A percentile compares a stretch with the other conserved stretches of the same genome.
These are phyloP conservation scores for Suillus hirtellus DNA, from an alignment of 768 basidiomycete species.

Conservation along the genomic window DNA sequence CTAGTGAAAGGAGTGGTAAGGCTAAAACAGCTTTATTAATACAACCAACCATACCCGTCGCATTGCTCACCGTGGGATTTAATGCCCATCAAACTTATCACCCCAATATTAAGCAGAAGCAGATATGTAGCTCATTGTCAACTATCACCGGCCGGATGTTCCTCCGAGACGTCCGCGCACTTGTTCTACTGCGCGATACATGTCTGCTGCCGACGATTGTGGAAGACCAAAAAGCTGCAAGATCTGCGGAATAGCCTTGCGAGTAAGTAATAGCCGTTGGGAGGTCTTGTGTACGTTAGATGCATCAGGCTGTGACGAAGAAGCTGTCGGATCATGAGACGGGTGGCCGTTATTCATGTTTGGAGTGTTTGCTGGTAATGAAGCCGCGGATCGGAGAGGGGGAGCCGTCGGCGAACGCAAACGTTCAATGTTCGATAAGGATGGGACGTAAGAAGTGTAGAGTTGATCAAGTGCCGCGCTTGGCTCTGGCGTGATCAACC, in stretches of 20 bases:
- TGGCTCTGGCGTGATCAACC: slow-evolving; percentile 56
- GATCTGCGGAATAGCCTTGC: slow-evolving; percentile 55
- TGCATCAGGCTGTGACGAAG: slow-evolving; percentile 9
- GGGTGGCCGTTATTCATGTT: not conserved
- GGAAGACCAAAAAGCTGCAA: slow-evolving; percentile 47
- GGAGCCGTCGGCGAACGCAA: slow-evolving; percentile 13
- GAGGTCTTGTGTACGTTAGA: slow-evolving; percentile 9
- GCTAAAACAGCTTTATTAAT: slow-evolving; percentile 7
- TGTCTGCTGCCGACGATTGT: slow-evolving; percentile 44
- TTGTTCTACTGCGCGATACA: slow-evolving; percentile 70
- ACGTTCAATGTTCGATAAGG: slow-evolving; percentile 16
- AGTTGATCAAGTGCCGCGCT: slow-evolving; percentile 56
- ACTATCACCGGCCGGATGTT: slow-evolving; percentile 12
- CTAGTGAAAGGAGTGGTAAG: not conserved
- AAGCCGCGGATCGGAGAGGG: slow-evolving; percentile 8
- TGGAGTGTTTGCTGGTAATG: not conserved
- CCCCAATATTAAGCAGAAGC: not conserved
- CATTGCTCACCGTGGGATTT: slow-evolving; percentile 16
- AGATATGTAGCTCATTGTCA: not conserved
- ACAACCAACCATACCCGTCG: slow-evolving; percentile 13
- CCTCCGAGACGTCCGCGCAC: slow-evolving; percentile 33
- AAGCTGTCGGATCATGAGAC: not conserved
- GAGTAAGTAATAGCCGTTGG: slow-evolving; percentile 47
- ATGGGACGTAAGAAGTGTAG: slow-evolving; percentile 41
- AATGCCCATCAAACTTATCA: not conserved